These are phyloP conservation scores for Dittrichia graveolens DNA, from an alignment of 129 eudicot genomes.

Conservation along the genomic window DNA sequence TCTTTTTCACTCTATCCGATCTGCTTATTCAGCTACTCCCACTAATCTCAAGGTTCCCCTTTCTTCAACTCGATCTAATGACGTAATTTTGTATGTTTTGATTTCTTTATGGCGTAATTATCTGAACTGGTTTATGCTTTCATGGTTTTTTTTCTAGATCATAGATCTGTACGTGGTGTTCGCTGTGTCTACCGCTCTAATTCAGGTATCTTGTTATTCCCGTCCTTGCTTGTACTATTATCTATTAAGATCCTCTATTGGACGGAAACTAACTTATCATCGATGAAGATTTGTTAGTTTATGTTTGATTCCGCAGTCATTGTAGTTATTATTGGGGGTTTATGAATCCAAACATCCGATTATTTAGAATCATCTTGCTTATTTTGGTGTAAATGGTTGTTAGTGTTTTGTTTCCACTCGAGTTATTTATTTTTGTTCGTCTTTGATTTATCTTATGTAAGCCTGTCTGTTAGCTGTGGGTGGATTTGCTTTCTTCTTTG, in stretches of 20 bases:
- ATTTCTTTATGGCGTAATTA: not conserved
- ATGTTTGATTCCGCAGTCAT: not conserved
- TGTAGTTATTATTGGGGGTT: not conserved
- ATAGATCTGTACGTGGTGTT: constrained; percentile 87
- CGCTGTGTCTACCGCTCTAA: constrained; percentile 75
- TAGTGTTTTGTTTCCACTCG: constrained; percentile 15
- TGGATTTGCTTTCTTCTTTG: constrained; percentile 15
- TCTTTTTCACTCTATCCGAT: constrained; percentile 77
- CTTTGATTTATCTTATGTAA: not conserved
- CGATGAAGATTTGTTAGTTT: constrained; percentile 16
- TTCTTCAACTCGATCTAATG: constrained; percentile 10
- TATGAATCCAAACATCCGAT: not conserved
- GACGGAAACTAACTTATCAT: constrained; percentile 10
- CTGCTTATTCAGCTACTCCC: constrained; percentile 85
- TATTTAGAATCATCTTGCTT: not conserved
- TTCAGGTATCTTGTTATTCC: constrained; percentile 57
- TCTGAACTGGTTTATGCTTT: not conserved
- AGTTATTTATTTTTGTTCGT: not conserved
- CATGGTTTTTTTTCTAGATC: constrained; percentile 50
- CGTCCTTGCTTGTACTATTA: not conserved
- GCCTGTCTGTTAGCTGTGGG: constrained; percentile 6
- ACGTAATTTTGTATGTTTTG: not conserved
- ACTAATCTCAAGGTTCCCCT: constrained; percentile 74
- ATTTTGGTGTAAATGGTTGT: not conserved
- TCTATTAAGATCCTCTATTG: not conserved